These are phyloP conservation scores for Fraxinus nigra DNA, from an alignment of 305 asterid genomes.

Conservation along the genomic window DNA sequence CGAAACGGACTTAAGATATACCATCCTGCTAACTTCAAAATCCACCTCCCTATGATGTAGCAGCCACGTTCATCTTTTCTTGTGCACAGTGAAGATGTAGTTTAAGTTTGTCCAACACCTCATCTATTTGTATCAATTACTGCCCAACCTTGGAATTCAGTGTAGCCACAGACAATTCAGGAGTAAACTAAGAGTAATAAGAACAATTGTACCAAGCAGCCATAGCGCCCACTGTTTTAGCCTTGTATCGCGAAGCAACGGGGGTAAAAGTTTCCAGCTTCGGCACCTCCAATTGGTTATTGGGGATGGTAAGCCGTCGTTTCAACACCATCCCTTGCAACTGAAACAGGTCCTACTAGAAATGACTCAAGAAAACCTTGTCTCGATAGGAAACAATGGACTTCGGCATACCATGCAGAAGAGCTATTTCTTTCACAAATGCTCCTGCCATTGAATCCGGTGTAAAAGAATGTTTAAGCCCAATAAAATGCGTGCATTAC, in stretches of 20 bases:
- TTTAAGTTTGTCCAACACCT: neutral
- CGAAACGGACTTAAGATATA: neutral
- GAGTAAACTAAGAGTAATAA: neutral
- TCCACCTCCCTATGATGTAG: neutral
- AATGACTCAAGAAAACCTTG: neutral
- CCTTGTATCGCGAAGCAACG: neutral
- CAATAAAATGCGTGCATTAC: neutral
- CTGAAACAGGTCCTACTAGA: neutral
- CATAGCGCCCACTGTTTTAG: neutral
- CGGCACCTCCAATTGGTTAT: neutral
- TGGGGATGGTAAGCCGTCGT: neutral
- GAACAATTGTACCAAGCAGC: neutral
- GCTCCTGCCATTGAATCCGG: neutral
- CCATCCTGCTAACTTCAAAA: neutral
- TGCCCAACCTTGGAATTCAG: neutral
- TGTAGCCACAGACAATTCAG: neutral
- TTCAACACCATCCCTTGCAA: neutral
- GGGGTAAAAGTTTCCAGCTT: neutral
- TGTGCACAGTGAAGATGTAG: neutral
- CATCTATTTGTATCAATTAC: neutral
- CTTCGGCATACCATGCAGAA: neutral
- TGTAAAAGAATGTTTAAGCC: neutral
- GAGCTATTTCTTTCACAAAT: neutral
- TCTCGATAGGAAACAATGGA: neutral
- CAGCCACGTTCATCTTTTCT: neutral